phyloP scores from a whole-genome alignment of 2,329 filamentous ascomycete species.

The Botrytis aclada region DNA sequence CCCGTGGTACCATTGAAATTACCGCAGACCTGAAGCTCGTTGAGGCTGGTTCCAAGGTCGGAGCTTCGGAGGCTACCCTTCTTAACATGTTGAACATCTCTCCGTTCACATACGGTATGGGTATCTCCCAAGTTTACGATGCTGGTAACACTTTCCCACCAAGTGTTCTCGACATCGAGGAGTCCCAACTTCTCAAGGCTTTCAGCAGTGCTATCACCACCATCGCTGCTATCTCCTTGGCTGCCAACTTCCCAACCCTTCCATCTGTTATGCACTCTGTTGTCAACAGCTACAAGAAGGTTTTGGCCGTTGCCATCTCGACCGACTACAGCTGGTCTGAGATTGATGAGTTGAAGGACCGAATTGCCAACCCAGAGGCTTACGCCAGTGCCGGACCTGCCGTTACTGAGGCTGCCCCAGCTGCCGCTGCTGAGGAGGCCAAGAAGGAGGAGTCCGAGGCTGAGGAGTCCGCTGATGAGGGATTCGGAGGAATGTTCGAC shows the following conservation, averaged over 20 bases:
- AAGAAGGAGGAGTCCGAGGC: constrained; percentile 64
- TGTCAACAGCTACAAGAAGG: constrained; percentile 98
- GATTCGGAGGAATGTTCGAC: constrained; percentile 79
- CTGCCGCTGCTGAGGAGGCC: constrained; percentile 50
- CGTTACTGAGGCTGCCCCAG: constrained; percentile 53
- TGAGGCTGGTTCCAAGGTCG: constrained; percentile 89
- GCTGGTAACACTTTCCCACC: constrained; percentile 88
- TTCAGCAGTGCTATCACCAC: constrained; percentile 80
- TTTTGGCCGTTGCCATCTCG: constrained; percentile 81
- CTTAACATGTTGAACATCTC: constrained; percentile 99
- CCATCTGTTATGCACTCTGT: constrained; percentile 95
- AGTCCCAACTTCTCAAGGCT: constrained; percentile 85
- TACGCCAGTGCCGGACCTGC: constrained; percentile 82
- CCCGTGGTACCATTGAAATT: constrained; percentile 99
- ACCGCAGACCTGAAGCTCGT: constrained; percentile 97
- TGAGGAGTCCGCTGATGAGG: constrained; percentile 58
- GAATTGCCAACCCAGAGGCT: constrained; percentile 97
- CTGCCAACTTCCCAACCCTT: constrained; percentile 90
- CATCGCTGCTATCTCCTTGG: constrained; percentile 88
- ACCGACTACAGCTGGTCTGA: constrained; percentile 93
- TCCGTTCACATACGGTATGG: constrained; percentile 99
- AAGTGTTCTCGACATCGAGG: constrained; percentile 85
- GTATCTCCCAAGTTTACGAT: constrained; percentile 94
- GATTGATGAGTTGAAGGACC: constrained; percentile 98
- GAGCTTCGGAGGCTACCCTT: constrained; percentile 96